Evolutionary conservation across 768 basidiomycete species (phyloP).

Genomic region (Suillus cothurnatus): DNA sequence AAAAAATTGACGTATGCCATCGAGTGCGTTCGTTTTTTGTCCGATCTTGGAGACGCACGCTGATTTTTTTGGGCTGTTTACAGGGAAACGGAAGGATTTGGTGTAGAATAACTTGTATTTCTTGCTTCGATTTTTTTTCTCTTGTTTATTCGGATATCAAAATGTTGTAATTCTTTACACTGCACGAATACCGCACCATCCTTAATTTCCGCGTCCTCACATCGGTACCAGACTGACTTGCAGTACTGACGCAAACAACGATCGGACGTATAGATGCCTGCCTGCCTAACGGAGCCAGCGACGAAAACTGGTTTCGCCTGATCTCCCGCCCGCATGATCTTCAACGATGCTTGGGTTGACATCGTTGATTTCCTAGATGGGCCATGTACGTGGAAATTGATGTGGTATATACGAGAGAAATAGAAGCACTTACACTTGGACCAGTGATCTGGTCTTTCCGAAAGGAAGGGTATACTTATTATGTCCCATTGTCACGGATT

Average conservation of each 20-base stretch:
- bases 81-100: constrained; percentile 81
- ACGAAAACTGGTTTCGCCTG: not conserved
- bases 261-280: not conserved
- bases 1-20: constrained; percentile 84
- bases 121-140: constrained; percentile 11
- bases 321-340: not conserved
- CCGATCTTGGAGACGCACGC: not conserved
- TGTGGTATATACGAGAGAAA: not conserved
- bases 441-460: not conserved
- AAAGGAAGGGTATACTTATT: not conserved
- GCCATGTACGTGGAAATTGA: not conserved
- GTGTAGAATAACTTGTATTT: constrained; percentile 48
- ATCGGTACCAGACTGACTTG: not conserved
- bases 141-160: constrained; percentile 3
- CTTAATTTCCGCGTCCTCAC: not conserved
- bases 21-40: constrained; percentile 52
- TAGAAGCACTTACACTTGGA: not conserved
- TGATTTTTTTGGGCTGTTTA: constrained; percentile 10
- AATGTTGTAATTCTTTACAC: constrained; percentile 1
- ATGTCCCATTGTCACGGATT: not conserved
- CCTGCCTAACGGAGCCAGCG: not conserved
- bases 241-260: not conserved
- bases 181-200: not conserved
- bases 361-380: not conserved
- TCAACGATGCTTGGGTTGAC: not conserved